Evolutionary conservation across 305 asterid species (phyloP).

Genomic region (Stenogyne calaminthoides): DNA sequence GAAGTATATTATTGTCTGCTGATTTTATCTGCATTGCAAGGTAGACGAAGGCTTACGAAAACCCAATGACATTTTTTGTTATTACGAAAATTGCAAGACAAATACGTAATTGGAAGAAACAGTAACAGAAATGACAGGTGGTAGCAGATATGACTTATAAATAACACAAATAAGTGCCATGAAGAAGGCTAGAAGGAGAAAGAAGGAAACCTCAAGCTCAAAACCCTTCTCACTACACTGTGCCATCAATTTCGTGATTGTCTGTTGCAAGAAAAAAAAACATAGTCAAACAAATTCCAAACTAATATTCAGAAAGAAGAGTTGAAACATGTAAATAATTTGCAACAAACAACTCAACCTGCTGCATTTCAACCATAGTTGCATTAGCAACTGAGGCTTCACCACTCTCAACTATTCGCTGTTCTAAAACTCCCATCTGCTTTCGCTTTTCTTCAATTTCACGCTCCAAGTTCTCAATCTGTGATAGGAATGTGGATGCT

Average conservation of each 20-base stretch:
- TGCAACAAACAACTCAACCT: constrained; percentile 50
- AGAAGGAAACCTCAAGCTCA: constrained; percentile 83
- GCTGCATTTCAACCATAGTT: constrained; percentile 87
- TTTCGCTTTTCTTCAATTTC: constrained; percentile 88
- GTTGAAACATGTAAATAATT: not conserved
- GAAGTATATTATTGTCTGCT: constrained; percentile 95
- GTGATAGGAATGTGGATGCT: constrained; percentile 27
- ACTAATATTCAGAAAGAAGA: constrained; percentile 11
- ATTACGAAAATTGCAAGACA: not conserved
- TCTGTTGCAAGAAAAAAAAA: constrained; percentile 49
- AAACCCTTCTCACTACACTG: constrained; percentile 90
- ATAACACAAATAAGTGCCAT: constrained; percentile 13
- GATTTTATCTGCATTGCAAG: constrained; percentile 75
- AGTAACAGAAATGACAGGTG: constrained; percentile 26
- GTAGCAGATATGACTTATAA: constrained; percentile 2
- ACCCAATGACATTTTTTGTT: constrained; percentile 12
- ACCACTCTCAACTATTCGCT: constrained; percentile 80
- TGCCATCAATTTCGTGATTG: constrained; percentile 70
- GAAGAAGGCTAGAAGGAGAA: constrained; percentile 17
- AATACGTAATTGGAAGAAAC: not conserved
- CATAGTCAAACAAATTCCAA: constrained; percentile 14
- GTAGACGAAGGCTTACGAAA: constrained; percentile 35
- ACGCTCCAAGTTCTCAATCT: constrained; percentile 85
- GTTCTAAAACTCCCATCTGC: constrained; percentile 86
- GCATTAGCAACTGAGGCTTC: constrained; percentile 88